These are phyloP conservation scores for Sarocladiaceae sp. DNA, from an alignment of 2,329 filamentous ascomycete species.

Conservation along the genomic window DNA sequence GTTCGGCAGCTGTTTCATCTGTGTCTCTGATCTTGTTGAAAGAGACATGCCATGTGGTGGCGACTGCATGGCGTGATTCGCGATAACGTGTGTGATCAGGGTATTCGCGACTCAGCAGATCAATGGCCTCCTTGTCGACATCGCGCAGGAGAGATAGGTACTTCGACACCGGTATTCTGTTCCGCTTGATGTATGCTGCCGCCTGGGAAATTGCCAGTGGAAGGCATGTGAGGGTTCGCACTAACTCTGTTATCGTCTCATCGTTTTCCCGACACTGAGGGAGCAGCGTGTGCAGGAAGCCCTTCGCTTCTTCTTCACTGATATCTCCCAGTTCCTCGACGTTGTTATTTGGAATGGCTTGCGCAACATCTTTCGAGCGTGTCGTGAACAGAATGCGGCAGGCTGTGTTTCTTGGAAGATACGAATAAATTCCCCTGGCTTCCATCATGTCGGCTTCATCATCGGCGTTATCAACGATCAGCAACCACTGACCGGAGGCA, in stretches of 20 bases:
- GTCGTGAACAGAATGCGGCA: too few relatives aligned
- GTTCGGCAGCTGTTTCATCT: constrained; percentile 24
- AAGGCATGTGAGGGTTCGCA: constrained; percentile 26
- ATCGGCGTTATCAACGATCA: too few relatives aligned
- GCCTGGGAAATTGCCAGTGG: constrained; percentile 36
- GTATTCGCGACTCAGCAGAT: constrained; percentile 22
- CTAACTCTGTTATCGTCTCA: constrained; percentile 12
- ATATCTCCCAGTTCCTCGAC: too few relatives aligned
- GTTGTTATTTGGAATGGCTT: too few relatives aligned
- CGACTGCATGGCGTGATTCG: constrained; percentile 27
- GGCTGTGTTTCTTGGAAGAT: too few relatives aligned
- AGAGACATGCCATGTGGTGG: constrained; percentile 35
- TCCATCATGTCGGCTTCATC: too few relatives aligned
- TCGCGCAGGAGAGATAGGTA: constrained; percentile 30
- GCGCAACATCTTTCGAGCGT: too few relatives aligned
- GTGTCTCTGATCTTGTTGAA: constrained; percentile 30
- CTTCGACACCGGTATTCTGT: constrained; percentile 16
- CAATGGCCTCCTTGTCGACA: constrained; percentile 23
- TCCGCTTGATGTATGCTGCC: constrained; percentile 33
- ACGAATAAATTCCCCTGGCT: too few relatives aligned
- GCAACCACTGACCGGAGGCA: too few relatives aligned
- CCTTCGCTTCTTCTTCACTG: too few relatives aligned
- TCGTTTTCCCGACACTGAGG: constrained; percentile 11
- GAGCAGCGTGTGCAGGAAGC: too few relatives aligned
- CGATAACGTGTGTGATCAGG: constrained; percentile 26